phyloP scores from a whole-genome alignment of 371 early-diverging fungal species.

The Mortierella sp. region DNA sequence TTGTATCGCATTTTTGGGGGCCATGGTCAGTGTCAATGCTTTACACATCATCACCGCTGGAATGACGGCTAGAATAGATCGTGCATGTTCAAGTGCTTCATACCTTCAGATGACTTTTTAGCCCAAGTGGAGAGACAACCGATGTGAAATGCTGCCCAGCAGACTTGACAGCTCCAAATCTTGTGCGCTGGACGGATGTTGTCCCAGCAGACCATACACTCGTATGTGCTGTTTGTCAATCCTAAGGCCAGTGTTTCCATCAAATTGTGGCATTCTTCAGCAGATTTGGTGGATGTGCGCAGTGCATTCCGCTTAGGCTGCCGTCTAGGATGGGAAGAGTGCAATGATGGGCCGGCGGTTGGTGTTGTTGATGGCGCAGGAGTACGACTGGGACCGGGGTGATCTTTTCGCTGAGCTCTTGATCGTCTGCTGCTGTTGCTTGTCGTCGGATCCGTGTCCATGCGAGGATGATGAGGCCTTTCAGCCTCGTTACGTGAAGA shows the following conservation, averaged over 20 bases:
- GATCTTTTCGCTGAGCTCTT: too few relatives aligned
- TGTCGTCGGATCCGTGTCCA: background rate
- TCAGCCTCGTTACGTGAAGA: background rate
- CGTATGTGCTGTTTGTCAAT: slow-evolving; percentile 76
- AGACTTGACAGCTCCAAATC: slow-evolving; percentile 87
- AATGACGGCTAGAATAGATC: background rate
- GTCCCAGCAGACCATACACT: slow-evolving; percentile 97
- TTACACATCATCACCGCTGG: too few relatives aligned
- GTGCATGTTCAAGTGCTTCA: background rate
- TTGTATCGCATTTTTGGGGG: background rate
- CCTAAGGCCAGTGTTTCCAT: slow-evolving; percentile 68
- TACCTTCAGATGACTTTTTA: slow-evolving; percentile 69
- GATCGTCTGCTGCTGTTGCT: too few relatives aligned
- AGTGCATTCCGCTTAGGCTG: background rate
- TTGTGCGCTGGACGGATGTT: slow-evolving; percentile 71
- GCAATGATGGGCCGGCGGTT: slow-evolving; percentile 1
- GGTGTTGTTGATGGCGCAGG: slow-evolving; percentile 8
- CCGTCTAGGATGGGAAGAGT: background rate
- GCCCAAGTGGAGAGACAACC: slow-evolving; percentile 84
- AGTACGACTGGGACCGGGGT: too few relatives aligned
- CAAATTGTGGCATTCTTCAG: slow-evolving; percentile 62
- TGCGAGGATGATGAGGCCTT: background rate
- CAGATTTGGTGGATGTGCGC: slow-evolving; percentile 16
- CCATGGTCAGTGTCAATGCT: too few relatives aligned
- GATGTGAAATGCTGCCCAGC: slow-evolving; percentile 93